Evolutionary conservation across 2,329 filamentous ascomycete species (phyloP), one percentile per base, ranked within the genome.

Genomic region (Lecanicillium sp.): DNA sequence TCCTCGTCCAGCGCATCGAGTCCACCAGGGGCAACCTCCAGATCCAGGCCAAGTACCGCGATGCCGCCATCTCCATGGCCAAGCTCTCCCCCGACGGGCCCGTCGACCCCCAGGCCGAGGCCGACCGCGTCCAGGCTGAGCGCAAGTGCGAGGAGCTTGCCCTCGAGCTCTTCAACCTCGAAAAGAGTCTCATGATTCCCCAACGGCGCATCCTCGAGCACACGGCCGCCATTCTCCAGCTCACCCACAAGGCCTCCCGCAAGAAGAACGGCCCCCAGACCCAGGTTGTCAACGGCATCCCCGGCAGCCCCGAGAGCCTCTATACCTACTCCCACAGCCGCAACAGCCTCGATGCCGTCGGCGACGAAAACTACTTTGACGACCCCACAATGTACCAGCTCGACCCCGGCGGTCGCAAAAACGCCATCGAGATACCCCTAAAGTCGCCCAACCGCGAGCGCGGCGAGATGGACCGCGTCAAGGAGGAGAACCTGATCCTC

Each of bases 11-110:
- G 60, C 84, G 88, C n/a, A 83, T 95, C 55, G 87, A 91, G 53
- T 84, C 87, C 30, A 83, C 88, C 17, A 82, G 84, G 55, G 80
- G 88, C 51, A 95, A 91, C 66, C 75, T 98, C 30, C 83, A 84
- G 26, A 82, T 97, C 38, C 93, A 98, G 65, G 86, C 83, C 47
- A 98, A 97, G 70, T 89, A 96, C 58, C 86, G 90, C 58, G 91
- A 97, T 74, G 93, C 93, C 1, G 89, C 93, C 10, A 79, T 85
- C 54, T 95, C 90, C 33, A 83, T 98, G 67, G 84, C 84, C 50
- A 84, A 86, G 58, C 73, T 98, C 24, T 89, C 94, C 62, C 79
- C 79, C 8, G 75, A 81, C n/a, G 74, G 76, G 9, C 44, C 61
- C 10, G 65, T 67, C n/a, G 70, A 69, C 41, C 76, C 72, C 57